These are phyloP conservation scores for Actinomortierella ambigua DNA, from an alignment of 371 early-diverging fungal species.

Conservation along the genomic window DNA sequence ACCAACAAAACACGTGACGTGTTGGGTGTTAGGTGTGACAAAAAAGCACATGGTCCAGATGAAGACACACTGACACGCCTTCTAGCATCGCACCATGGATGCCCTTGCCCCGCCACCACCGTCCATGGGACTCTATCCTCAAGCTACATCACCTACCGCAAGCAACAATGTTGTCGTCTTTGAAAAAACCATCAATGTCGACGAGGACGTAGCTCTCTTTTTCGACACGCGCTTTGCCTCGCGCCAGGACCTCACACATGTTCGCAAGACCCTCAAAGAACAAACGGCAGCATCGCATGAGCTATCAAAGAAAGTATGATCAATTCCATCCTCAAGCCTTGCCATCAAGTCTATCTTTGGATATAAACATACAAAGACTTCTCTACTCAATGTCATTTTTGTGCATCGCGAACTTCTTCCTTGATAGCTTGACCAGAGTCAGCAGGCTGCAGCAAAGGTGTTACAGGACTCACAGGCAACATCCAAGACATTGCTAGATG, in stretches of 20 bases:
- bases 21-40: too few species aligned
- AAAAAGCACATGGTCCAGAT: too few species aligned
- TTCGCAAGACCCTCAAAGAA: slow-evolving; percentile 18
- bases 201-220: slow-evolving; percentile 43
- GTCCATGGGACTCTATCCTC: too few species aligned
- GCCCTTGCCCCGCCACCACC: too few species aligned
- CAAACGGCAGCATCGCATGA: slow-evolving; percentile 11
- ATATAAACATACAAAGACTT: background rate
- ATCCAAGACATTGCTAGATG: slow-evolving; percentile 15
- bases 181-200: slow-evolving; percentile 40
- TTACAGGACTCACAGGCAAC: slow-evolving; percentile 20
- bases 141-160: too few species aligned
- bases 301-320: slow-evolving; percentile 18
- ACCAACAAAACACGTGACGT: too few species aligned
- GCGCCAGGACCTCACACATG: slow-evolving; percentile 25
- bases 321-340: background rate
- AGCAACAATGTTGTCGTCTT: slow-evolving; percentile 39
- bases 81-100: too few species aligned
- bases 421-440: slow-evolving; percentile 31
- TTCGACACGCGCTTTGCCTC: slow-evolving; percentile 31
- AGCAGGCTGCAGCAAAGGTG: slow-evolving; percentile 13
- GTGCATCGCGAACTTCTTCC: too few species aligned
- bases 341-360: background rate
- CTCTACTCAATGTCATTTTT: too few species aligned
- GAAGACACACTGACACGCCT: too few species aligned